These are phyloP conservation scores for Diplogelasinospora grovesii DNA, from an alignment of 495 filamentous ascomycete species.

Conservation along the genomic window DNA sequence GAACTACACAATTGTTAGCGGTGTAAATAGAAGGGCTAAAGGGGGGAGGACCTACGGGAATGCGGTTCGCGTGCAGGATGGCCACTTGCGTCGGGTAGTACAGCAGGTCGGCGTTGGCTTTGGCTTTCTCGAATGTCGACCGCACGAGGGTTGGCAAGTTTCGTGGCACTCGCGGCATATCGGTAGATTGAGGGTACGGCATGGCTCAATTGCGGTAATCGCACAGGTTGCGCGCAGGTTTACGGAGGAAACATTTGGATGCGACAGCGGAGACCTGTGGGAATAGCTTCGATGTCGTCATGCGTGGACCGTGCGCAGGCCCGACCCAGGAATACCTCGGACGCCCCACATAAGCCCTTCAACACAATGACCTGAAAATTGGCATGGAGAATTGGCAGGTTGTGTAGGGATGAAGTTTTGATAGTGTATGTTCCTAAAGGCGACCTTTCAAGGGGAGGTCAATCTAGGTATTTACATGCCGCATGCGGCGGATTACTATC, in stretches of 20 bases:
- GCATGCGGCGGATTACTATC: too few species aligned
- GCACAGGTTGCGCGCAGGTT: neutral
- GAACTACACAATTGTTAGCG: slow-evolving; percentile 36
- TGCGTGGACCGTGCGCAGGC: slow-evolving; percentile 18
- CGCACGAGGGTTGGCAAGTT: slow-evolving; percentile 50
- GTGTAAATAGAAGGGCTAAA: neutral
- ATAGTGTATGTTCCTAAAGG: too few species aligned
- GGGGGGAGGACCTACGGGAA: slow-evolving; percentile 37
- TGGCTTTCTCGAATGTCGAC: slow-evolving; percentile 46
- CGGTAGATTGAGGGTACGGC: neutral
- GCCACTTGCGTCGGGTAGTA: slow-evolving; percentile 56
- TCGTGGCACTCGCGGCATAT: slow-evolving; percentile 18
- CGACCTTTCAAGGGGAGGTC: too few species aligned
- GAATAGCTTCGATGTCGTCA: slow-evolving; percentile 33
- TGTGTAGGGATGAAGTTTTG: too few species aligned
- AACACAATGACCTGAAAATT: too few species aligned
- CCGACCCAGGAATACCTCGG: too few species aligned
- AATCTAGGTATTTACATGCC: too few species aligned
- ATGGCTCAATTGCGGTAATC: slow-evolving; percentile 3
- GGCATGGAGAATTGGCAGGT: too few species aligned
- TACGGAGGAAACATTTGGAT: neutral
- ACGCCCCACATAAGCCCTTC: too few species aligned
- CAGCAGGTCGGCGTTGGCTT: slow-evolving; percentile 45
- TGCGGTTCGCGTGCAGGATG: slow-evolving; percentile 44
- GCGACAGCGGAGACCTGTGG: slow-evolving; percentile 1